Conservation (phyloP, 768 basidiomycete species). For the Trametes meyenii region DNA sequence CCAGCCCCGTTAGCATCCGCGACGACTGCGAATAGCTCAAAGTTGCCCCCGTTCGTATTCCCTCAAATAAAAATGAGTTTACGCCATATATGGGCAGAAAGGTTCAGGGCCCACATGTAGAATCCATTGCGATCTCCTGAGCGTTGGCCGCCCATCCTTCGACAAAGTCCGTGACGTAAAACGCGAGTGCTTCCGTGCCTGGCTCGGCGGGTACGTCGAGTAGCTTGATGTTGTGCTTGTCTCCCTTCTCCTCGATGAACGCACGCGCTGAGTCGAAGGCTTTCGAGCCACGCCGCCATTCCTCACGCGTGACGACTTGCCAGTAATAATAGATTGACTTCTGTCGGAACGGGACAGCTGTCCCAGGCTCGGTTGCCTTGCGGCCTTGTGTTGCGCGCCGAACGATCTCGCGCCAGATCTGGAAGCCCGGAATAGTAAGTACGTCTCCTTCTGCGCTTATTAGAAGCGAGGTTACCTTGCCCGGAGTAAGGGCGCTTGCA, state of each 20-base stretch:
- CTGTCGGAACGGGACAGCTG: no score
- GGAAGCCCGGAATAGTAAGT: no score
- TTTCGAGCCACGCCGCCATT: background rate
- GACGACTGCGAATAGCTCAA: constrained; percentile 38
- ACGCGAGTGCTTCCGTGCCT: constrained; percentile 12
- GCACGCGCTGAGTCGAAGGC: background rate
- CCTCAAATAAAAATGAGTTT: constrained; percentile 31
- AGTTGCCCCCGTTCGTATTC: constrained; percentile 38
- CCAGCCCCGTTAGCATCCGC: constrained; percentile 39
- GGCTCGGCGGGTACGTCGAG: constrained; percentile 12
- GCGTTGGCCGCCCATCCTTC: constrained; percentile 8
- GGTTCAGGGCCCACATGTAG: constrained; percentile 9
- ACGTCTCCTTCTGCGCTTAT: background rate
- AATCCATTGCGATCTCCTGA: constrained; percentile 22
- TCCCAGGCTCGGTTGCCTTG: background rate
- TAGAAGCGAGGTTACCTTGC: background rate
- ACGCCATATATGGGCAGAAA: background rate
- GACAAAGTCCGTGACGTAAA: constrained; percentile 16
- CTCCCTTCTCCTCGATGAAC: background rate
- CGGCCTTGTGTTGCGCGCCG: background rate
- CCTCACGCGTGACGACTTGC: background rate
- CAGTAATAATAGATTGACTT: background rate
- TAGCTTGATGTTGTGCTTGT: background rate
- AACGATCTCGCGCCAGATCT: background rate
- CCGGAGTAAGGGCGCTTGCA: background rate